Conservation (phyloP, 805 yeast genomes). For the Pichia deserticola region DNA sequence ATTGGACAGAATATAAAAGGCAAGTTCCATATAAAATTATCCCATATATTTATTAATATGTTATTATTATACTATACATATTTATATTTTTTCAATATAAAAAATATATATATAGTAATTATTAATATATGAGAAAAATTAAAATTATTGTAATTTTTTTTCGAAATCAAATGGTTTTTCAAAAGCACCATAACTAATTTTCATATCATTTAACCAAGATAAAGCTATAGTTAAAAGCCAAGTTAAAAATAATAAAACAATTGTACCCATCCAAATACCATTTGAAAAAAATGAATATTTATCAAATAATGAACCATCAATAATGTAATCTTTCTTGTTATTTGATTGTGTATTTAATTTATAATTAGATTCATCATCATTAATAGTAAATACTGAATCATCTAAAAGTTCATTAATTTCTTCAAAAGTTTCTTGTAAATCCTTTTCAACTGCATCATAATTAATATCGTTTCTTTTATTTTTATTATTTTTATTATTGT, state of each 20-base stretch:
- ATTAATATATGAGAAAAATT: neutral
- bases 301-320: constrained; percentile 44
- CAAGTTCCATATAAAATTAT: constrained; percentile 84
- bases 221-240: constrained; percentile 54
- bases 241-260: constrained; percentile 57
- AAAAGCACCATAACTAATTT: constrained; percentile 75
- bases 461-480: constrained; percentile 18
- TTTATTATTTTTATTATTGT: neutral
- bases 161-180: constrained; percentile 56
- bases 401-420: constrained; percentile 23
- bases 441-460: constrained; percentile 21
- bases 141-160: constrained; percentile 34
- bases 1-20: constrained; percentile 78
- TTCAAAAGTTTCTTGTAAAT: constrained; percentile 25
- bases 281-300: constrained; percentile 68
- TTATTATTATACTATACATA: too few relatives aligned
- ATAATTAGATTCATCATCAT: constrained; percentile 6
- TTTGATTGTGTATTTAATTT: neutral
- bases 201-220: constrained; percentile 61
- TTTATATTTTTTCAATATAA: neutral
- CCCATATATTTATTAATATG: constrained; percentile 70
- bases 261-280: constrained; percentile 69
- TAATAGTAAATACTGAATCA: constrained; percentile 20
- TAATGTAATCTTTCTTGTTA: constrained; percentile 2
- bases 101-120: neutral